Evolutionary conservation across 2,329 filamentous ascomycete genomes (phyloP).

Genomic region (Coniochaeta pulveracea): DNA sequence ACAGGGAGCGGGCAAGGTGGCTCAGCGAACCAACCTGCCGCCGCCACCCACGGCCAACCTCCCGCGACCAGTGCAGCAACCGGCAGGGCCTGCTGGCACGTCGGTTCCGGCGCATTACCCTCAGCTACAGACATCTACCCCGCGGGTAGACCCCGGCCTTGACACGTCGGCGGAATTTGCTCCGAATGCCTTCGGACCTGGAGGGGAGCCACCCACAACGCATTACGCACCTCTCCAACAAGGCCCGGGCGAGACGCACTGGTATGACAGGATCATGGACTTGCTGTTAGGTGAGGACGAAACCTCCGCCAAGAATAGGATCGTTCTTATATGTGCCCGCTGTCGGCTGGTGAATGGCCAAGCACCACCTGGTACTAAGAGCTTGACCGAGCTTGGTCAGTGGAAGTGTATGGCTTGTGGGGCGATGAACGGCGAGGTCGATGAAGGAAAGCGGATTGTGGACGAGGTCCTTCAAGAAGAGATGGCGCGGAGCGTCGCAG

Average conservation of each 20-base stretch:
- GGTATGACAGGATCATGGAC: constrained; percentile 93
- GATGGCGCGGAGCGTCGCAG: background rate
- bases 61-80: too few species aligned
- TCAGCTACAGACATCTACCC: constrained; percentile 10
- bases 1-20: constrained; percentile 9
- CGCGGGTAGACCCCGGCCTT: constrained; percentile 19
- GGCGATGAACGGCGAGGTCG: constrained; percentile 69
- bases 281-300: constrained; percentile 91
- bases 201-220: constrained; percentile 11
- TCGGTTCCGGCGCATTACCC: too few species aligned
- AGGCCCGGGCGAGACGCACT: constrained; percentile 42
- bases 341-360: constrained; percentile 93
- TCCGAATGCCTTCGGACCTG: constrained; percentile 52
- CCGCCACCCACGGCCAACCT: constrained; percentile 57
- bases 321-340: constrained; percentile 70
- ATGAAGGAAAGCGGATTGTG: constrained; percentile 63
- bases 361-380: constrained; percentile 75
- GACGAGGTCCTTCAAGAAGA: constrained; percentile 40
- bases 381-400: constrained; percentile 64
- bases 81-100: too few species aligned
- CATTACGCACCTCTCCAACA: constrained; percentile 16
- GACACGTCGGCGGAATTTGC: constrained; percentile 55
- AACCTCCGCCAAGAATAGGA: constrained; percentile 78
- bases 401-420: constrained; percentile 90
- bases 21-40: constrained; percentile 34